phyloP scores from a whole-genome alignment of 2,329 filamentous ascomycete genomes.

The Botrytis pseudocinerea region DNA sequence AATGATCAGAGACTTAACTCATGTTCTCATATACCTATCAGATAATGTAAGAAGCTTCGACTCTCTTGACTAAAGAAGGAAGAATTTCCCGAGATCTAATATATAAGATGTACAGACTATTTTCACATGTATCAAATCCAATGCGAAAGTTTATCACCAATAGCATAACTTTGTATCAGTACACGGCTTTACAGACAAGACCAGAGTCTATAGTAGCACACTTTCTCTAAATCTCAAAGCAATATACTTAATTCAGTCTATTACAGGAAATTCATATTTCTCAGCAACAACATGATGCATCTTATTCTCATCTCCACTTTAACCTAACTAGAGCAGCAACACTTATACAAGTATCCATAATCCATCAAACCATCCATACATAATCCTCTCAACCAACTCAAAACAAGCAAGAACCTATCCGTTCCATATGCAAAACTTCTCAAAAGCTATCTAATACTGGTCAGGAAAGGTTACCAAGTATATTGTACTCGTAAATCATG shows the following conservation, averaged over 20 bases:
- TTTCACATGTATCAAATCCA: background rate
- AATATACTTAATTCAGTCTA: background rate
- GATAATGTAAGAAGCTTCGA: fast-evolving
- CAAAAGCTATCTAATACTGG: background rate
- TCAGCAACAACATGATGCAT: background rate
- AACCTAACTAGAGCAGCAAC: too few species aligned
- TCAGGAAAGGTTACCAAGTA: fast-evolving
- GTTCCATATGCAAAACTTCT: background rate
- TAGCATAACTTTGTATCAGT: background rate
- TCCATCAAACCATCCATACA: background rate
- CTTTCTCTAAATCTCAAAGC: fast-evolving
- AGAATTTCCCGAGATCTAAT: background rate
- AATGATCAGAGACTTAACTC: too few species aligned
- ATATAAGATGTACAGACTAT: background rate
- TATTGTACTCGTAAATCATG: too few species aligned
- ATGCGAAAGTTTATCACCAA: background rate
- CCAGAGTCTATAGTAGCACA: background rate
- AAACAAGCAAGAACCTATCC: background rate
- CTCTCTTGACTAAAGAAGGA: background rate
- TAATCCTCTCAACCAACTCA: fast-evolving
- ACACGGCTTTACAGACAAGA: background rate
- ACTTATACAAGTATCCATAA: fast-evolving
- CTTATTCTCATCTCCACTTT: background rate
- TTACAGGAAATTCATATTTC: too few species aligned
- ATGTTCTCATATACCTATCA: too few species aligned